Conservation (phyloP, 1,284 basidiomycete genomes). For the Leccinum insigne region DNA sequence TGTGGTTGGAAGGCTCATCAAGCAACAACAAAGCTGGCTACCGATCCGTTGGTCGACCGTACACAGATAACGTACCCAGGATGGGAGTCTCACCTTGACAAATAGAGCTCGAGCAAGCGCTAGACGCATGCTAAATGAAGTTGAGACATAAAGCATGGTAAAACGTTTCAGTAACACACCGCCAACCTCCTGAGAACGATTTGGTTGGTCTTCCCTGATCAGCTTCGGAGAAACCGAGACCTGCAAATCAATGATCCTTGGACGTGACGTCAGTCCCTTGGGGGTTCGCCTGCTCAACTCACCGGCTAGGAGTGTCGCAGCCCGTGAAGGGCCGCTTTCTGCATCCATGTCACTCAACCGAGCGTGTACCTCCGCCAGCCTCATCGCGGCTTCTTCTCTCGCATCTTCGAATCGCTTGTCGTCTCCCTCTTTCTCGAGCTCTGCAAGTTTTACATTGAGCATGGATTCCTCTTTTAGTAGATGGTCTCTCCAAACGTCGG, state of each 20-base stretch:
- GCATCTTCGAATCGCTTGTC: conserved; percentile 80
- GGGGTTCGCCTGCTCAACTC: conserved; percentile 6
- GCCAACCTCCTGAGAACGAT: conserved; percentile 98
- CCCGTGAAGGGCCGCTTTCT: conserved; percentile 93
- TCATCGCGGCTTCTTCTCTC: conserved; percentile 82
- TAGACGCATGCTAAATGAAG: conserved; percentile 67
- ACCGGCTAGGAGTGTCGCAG: conserved; percentile 90
- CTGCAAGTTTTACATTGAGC: conserved; percentile 71
- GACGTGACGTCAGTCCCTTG: background rate
- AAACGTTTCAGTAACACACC: conserved; percentile 40
- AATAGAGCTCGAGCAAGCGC: conserved; percentile 89
- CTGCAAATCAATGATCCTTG: conserved; percentile 34
- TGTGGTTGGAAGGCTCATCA: conserved; percentile 99
- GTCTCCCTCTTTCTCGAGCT: conserved; percentile 73
- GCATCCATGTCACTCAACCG: conserved; percentile 97
- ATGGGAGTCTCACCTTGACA: conserved; percentile 68
- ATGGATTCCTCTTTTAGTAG: conserved; percentile 79
- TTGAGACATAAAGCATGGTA: background rate
- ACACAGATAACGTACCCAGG: background rate
- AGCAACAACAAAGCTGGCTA: conserved; percentile 81
- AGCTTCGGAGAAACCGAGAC: conserved; percentile 87
- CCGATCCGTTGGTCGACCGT: conserved; percentile 7
- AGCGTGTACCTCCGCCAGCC: conserved; percentile 92
- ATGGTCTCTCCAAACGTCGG: conserved; percentile 95
- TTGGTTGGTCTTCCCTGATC: conserved; percentile 85